Conservation (phyloP, 2,329 filamentous ascomycete genomes). For the Colletotrichum horii region DNA sequence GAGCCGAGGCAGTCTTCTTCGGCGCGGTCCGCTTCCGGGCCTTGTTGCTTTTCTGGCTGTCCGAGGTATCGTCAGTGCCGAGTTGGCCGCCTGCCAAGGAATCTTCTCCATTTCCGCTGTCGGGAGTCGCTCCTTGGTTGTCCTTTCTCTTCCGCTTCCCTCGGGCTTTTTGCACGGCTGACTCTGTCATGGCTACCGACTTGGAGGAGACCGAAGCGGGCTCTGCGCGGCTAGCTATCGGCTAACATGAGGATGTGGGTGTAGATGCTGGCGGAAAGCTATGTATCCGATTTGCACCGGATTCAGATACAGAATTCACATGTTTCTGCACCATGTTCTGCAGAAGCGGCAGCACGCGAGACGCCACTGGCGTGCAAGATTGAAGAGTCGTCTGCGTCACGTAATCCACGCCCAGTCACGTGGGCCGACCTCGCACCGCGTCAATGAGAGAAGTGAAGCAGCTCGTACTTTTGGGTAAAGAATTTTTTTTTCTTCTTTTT, state of each 20-base stretch:
- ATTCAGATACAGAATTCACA: neutral
- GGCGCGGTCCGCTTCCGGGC: neutral
- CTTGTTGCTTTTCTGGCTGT: neutral
- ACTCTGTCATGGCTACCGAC: neutral
- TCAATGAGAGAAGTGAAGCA: neutral
- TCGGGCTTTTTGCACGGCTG: neutral
- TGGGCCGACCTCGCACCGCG: conserved; percentile 22
- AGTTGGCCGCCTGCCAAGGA: neutral
- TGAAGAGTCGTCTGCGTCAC: conserved; percentile 26
- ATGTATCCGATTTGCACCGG: neutral
- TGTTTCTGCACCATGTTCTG: neutral
- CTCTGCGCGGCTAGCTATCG: neutral
- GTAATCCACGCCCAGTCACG: conserved; percentile 44
- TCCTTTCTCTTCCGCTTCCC: conserved; percentile 19
- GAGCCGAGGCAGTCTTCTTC: conserved; percentile 20
- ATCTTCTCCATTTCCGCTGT: neutral
- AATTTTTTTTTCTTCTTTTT: neutral
- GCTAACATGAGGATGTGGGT: neutral
- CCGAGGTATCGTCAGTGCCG: neutral
- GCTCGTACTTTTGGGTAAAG: neutral
- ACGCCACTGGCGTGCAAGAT: neutral
- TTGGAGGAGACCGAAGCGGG: neutral
- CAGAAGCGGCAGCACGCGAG: neutral
- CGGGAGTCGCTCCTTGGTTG: neutral
- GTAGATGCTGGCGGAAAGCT: neutral